phyloP scores from a whole-genome alignment of 768 basidiomycete genomes.

The Trametes cingulata region DNA sequence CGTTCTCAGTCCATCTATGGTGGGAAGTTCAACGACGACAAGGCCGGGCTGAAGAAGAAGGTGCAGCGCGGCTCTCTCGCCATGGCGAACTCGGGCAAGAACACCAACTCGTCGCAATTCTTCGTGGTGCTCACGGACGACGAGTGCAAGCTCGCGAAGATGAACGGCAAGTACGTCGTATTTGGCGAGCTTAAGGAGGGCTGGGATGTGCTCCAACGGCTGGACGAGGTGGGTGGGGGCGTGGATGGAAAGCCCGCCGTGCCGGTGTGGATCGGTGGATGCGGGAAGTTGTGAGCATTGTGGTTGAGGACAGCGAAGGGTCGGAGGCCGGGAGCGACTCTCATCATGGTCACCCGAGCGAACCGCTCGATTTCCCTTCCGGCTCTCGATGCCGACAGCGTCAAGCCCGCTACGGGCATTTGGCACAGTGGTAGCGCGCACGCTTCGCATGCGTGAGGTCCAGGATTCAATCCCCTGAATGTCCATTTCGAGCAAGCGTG shows the following conservation, averaged over 20 bases:
- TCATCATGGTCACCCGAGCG: no score
- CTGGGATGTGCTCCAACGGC: constrained; percentile 35
- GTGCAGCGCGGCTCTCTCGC: constrained; percentile 46
- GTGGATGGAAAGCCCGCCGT: constrained; percentile 37
- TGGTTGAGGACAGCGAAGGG: no score
- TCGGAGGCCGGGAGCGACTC: no score
- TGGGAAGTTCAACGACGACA: constrained; percentile 51
- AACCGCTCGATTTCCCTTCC: no score
- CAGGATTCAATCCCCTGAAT: constrained; percentile 1
- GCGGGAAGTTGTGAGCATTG: constrained; percentile 30
- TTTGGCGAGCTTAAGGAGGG: constrained; percentile 42
- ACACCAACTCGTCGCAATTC: constrained; percentile 51
- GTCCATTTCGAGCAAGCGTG: not conserved
- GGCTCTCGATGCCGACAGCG: no score
- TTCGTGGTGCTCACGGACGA: constrained; percentile 49
- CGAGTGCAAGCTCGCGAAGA: constrained; percentile 42
- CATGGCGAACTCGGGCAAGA: constrained; percentile 55
- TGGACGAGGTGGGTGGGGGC: constrained; percentile 36
- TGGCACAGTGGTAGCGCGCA: constrained; percentile 5
- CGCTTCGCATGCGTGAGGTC: constrained; percentile 5
- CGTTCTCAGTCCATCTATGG: constrained; percentile 46
- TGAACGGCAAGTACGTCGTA: constrained; percentile 51
- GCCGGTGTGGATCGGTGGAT: constrained; percentile 47
- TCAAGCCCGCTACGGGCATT: no score
- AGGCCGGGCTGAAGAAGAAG: constrained; percentile 46